A percentile compares a stretch with the other conserved stretches of the same genome.
Conservation (phyloP, 1,284 basidiomycete genomes). For the Melampsora medusae region DNA sequence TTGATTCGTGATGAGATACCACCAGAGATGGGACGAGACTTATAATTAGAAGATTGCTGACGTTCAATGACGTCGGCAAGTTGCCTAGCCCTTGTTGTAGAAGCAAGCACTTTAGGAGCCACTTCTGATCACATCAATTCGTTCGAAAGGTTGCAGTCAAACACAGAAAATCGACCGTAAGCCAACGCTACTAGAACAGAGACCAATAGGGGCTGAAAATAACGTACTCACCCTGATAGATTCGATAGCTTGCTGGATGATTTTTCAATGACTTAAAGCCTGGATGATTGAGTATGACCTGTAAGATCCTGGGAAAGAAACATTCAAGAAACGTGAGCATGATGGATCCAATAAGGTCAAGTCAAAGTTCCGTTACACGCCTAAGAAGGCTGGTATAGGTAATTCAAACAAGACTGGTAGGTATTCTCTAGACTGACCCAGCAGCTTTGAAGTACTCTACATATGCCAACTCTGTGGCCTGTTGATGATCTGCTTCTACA, state of each 20-base stretch:
- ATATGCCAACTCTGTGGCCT: slow-evolving; percentile 24
- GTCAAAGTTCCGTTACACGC: slow-evolving; percentile 2
- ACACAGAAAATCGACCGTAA: slow-evolving; percentile 4
- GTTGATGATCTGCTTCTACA: slow-evolving; percentile 18
- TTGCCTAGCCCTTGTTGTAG: slow-evolving; percentile 16
- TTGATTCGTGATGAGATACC: slow-evolving; percentile 34
- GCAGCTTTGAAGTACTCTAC: slow-evolving; percentile 42
- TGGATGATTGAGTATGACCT: slow-evolving; percentile 39
- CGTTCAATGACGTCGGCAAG: slow-evolving; percentile 22
- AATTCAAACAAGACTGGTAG: not conserved
- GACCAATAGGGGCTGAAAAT: slow-evolving; percentile 15
- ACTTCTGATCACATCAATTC: slow-evolving; percentile 17
- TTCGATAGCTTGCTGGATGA: slow-evolving; percentile 26
- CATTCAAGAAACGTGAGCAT: not conserved
- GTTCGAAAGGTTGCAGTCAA: not conserved
- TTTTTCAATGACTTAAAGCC: slow-evolving; percentile 16
- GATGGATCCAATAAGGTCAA: not conserved
- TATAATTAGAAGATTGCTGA: not conserved
- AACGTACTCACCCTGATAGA: slow-evolving; percentile 42
- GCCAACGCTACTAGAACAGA: not conserved
- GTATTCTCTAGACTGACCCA: slow-evolving; percentile 28
- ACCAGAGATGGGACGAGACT: slow-evolving; percentile 14
- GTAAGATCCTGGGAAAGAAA: slow-evolving; percentile 30
- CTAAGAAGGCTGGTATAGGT: not conserved
- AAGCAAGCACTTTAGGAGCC: slow-evolving; percentile 33